Base-by-base conservation (phyloP, 257 asterid genomes). In the Fraxinus americana region DNA sequence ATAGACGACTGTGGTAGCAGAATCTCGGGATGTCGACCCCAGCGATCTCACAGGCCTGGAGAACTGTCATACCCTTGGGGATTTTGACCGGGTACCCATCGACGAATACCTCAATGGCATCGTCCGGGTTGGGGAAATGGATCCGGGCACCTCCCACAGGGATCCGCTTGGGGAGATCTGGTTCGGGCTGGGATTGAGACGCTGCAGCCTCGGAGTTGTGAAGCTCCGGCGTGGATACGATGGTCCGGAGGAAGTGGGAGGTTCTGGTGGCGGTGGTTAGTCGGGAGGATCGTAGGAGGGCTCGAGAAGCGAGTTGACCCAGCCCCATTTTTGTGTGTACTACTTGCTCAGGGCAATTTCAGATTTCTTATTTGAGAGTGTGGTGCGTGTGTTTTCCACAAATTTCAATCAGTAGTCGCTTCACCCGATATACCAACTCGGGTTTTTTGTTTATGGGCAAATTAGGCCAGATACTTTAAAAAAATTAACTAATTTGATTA, bases 21-120 rank as follows among this genome's bases (percentile, higher is more conserved):
- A 92, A 94, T 72, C 97, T 88, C 1, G 98, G 99, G 48, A 94
- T 89, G 81, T 94, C 99, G 57, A 94, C 96, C 14, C 98, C 97
- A 3, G 98, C 98, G 45, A 92, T 54, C 85, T 88, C 88, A 71
- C 99, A 92, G 68, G 99, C 97, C 89, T 94, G 99, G 7, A 92
- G 90, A 67, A 92, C 99, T 14, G 98, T 91, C 97, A 94, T 90
- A 7, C 98, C 99, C 81, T 91, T 94, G 2, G 99, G 98, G 83
- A 94, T 81, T 89, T 91, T 94, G 79, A 94, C 93, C 38, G 95
- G 94, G 77, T 87, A 90, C 0, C 96, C 99, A 79, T 92, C 98
- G 8, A 94, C 99, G 80, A 91, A 91, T 54, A 94, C 99, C 86
- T 92, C 98, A 79, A 92, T 91, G 32, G 82, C 95, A 77, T 92